Base-by-base conservation (phyloP, 805 yeast genomes). In the Candida taoyuanica region DNA sequence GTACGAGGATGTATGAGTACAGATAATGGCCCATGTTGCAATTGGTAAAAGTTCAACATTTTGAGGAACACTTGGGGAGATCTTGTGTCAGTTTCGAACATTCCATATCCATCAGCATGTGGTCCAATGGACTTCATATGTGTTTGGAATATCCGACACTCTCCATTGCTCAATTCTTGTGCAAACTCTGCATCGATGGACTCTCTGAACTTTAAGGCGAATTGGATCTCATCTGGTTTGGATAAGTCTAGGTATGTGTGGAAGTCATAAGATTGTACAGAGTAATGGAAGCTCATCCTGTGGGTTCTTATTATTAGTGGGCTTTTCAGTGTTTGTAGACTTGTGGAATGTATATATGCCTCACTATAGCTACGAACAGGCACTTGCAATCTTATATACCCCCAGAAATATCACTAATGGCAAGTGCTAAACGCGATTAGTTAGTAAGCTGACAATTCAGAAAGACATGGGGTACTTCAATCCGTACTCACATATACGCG, bases 61-160 rank as follows among this genome's bases (percentile, higher is more conserved):
- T 60, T 61, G 2, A 63, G 55, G 44, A 74, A 74, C 7, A 68
- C 48, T 21, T 62, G 72, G 0, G 78, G 72, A 7, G 59, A 67
- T 23, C 63, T 58, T 40, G 73, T 71, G 54, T 76, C 82, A 19
- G 70, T 48, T 49, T 76, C 81, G 64, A 74, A 76, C 81, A 76
- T 76, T 27, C 64, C 68, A 21, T 69, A 58, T 0, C 44, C 56
- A 15, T 52, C 50, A 0, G 81, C 78, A 46, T 76, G 81, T 2
- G 83, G 82, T 1, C 83, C 83, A 20, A 76, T 51, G 18, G 76
- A 71, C 30, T 57, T 55, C 27, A 68, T 70, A 66, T 72, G 71
- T 21, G 71, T 58, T 40, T 65, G 65, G 55, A 65, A 63, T 4
- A 73, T 63, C 38, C 74, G 49, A 9, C 72, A 58, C 17, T 58